These are phyloP conservation scores for Umbelopsis isabellina DNA, from an alignment of 192 early-diverging fungal species.

Conservation along the genomic window DNA sequence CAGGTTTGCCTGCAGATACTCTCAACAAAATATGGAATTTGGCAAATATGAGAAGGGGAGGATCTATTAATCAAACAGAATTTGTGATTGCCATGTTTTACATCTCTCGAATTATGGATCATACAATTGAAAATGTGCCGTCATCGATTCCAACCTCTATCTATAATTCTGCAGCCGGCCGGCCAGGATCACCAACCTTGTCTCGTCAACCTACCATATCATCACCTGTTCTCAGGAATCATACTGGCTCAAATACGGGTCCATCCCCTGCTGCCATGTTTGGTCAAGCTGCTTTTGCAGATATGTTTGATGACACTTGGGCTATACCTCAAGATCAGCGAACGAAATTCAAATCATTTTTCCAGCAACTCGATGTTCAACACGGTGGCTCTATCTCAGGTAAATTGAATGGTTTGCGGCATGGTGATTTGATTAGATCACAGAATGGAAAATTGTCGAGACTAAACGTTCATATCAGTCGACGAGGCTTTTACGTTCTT, in stretches of 20 bases:
- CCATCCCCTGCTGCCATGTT: slow-evolving; percentile 16
- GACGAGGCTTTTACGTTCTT: slow-evolving; percentile 42
- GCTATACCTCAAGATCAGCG: slow-evolving; percentile 75
- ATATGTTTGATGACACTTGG: slow-evolving; percentile 51
- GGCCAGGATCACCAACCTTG: slow-evolving; percentile 16
- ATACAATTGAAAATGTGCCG: slow-evolving; percentile 67
- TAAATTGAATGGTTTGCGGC: slow-evolving; percentile 6
- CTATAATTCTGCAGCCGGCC: slow-evolving; percentile 50
- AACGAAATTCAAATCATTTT: slow-evolving; percentile 74
- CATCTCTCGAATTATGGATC: slow-evolving; percentile 76
- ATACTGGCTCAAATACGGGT: slow-evolving; percentile 3
- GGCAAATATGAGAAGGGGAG: slow-evolving; percentile 75
- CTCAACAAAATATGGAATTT: slow-evolving; percentile 83
- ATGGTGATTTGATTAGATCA: too few relatives aligned
- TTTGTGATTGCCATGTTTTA: slow-evolving; percentile 94
- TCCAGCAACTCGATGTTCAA: slow-evolving; percentile 70
- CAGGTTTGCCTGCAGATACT: slow-evolving; percentile 71
- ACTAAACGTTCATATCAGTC: neutral
- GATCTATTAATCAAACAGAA: slow-evolving; percentile 77
- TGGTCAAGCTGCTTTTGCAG: neutral
- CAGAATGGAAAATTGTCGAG: too few relatives aligned
- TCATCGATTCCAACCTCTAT: slow-evolving; percentile 62
- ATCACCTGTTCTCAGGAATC: slow-evolving; percentile 12
- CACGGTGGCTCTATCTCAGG: slow-evolving; percentile 72
- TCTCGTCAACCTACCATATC: slow-evolving; percentile 1